Conservation (phyloP, 352 stramenopile species). For the Halophytophthora batemanensis region DNA sequence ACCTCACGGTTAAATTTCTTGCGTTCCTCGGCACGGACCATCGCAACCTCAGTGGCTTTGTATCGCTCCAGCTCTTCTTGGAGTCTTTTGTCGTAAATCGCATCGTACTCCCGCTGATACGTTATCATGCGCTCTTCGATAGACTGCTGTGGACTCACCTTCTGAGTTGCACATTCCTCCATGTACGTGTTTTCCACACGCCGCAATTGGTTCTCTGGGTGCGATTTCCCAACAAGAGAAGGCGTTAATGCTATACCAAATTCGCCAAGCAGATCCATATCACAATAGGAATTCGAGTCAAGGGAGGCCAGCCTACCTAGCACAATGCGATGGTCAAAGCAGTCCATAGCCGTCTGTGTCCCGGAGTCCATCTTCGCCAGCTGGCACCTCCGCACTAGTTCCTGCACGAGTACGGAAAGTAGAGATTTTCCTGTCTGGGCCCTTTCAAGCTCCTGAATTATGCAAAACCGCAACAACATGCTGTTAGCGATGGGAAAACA, state of each 20-base stretch:
- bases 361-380: conserved; percentile 38
- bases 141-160: conserved; percentile 30
- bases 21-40: conserved; percentile 59
- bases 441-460: conserved; percentile 19
- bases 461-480: background rate
- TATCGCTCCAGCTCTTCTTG: conserved; percentile 57
- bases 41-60: conserved; percentile 44
- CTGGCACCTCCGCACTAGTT: conserved; percentile 31
- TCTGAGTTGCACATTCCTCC: conserved; percentile 34
- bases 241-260: background rate
- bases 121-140: conserved; percentile 62
- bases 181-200: conserved; percentile 64
- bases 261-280: background rate
- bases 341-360: conserved; percentile 66
- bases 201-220: conserved; percentile 60
- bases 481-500: too few species aligned
- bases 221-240: background rate
- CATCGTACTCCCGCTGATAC: conserved; percentile 70
- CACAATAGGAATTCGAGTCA: background rate
- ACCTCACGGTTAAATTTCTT: conserved; percentile 51
- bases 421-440: conserved; percentile 14
- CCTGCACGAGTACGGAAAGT: conserved; percentile 34
- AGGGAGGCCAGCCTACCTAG: conserved; percentile 24
- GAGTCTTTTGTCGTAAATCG: conserved; percentile 46
- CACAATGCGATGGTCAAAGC: conserved; percentile 56